Conservation (phyloP, 306 rosid genomes). For the Psophocarpus tetragonolobus region DNA sequence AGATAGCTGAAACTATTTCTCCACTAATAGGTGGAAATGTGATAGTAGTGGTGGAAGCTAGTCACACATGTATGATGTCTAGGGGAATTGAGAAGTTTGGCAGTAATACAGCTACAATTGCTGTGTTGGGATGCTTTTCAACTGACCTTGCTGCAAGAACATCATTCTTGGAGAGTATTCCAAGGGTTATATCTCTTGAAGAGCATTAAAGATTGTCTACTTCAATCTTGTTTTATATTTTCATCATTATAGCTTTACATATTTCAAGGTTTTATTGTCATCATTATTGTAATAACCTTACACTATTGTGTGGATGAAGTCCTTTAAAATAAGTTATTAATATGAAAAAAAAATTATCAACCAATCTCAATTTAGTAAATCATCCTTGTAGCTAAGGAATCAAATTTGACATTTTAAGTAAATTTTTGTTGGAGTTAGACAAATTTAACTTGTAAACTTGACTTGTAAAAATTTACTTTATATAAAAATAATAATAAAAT, state of each 20-base stretch:
- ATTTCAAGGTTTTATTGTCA: not conserved
- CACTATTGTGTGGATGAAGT: no score
- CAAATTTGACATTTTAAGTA: no score
- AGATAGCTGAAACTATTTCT: conserved; percentile 72
- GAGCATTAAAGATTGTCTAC: not conserved
- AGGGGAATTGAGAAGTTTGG: no score
- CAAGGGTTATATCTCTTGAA: not conserved
- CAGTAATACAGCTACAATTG: conserved; percentile 76
- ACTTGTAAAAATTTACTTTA: no score
- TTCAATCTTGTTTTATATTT: not conserved
- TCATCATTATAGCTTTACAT: not conserved
- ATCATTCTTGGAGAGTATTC: not conserved
- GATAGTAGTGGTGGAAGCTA: conserved; percentile 76
- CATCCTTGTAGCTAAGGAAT: no score
- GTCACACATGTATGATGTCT: no score
- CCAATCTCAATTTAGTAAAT: no score
- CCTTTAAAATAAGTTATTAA: no score
- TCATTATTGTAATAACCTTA: not conserved
- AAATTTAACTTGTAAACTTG: no score
- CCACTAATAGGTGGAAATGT: conserved; percentile 58
- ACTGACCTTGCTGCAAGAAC: not conserved
- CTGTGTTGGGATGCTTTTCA: conserved; percentile 24
- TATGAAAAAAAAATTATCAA: no score
- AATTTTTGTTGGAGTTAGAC: no score
- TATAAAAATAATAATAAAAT: no score